These are phyloP conservation scores for Mortierella sp. DNA, from an alignment of 371 early-diverging fungal genomes.

Conservation along the genomic window DNA sequence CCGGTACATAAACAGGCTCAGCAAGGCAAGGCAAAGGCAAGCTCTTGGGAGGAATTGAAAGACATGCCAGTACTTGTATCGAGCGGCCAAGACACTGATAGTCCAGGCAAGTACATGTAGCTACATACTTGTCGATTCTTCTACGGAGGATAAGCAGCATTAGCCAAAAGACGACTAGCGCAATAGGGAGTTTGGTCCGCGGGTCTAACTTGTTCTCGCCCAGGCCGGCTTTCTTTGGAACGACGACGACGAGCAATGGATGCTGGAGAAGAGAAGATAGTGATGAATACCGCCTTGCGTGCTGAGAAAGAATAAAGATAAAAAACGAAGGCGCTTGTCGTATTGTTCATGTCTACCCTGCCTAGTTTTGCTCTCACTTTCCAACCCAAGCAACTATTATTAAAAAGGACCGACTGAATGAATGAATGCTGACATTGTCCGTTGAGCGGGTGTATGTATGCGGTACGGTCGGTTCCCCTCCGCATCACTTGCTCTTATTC, in stretches of 20 bases:
- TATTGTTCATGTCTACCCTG: background rate
- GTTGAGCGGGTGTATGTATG: background rate
- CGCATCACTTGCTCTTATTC: background rate
- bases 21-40: too few relatives aligned
- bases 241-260: too few relatives aligned
- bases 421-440: background rate
- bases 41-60: too few relatives aligned
- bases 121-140: constrained; percentile 9
- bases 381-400: background rate
- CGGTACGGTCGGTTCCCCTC: background rate
- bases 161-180: background rate
- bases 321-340: background rate
- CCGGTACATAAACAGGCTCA: too few relatives aligned
- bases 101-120: background rate
- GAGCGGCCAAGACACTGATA: too few relatives aligned
- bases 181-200: background rate
- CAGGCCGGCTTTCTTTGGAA: background rate
- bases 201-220: background rate
- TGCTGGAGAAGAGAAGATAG: background rate
- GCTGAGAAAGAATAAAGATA: background rate
- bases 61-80: too few relatives aligned
- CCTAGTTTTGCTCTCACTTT: background rate
- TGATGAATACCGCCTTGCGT: background rate
- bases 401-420: too few relatives aligned
- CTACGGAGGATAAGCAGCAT: background rate